phyloP scores from a whole-genome alignment of 1,284 basidiomycete species.

The Irpex rosettiformis region DNA sequence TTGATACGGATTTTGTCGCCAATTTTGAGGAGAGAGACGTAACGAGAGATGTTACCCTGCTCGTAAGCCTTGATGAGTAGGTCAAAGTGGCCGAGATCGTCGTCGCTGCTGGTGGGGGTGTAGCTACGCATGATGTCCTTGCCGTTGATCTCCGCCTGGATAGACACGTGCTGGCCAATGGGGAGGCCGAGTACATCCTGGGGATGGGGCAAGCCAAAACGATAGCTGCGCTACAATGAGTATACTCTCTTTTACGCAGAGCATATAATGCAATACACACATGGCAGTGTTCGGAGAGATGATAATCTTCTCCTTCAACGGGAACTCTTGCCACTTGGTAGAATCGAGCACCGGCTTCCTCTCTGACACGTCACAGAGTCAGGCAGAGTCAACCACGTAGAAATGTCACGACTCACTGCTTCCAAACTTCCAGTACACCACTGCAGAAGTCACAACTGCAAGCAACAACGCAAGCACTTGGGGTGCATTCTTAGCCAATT shows the following conservation, averaged over 20 bases:
- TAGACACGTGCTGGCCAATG: constrained; percentile 93
- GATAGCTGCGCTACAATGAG: constrained; percentile 62
- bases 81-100: constrained; percentile 92
- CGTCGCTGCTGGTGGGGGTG: constrained; percentile 92
- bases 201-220: constrained; percentile 76
- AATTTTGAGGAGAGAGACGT: constrained; percentile 77
- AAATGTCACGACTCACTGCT: constrained; percentile 25
- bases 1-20: constrained; percentile 88
- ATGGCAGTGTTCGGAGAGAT: constrained; percentile 96
- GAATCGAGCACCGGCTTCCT: constrained; percentile 71
- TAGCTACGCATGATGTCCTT: constrained; percentile 91
- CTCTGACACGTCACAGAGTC: constrained; percentile 32
- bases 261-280: constrained; percentile 41
- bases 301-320: constrained; percentile 76
- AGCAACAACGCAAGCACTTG: constrained; percentile 37
- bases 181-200: constrained; percentile 88
- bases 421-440: constrained; percentile 44
- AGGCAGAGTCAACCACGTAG: neutral
- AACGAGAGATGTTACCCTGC: constrained; percentile 92
- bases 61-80: constrained; percentile 97
- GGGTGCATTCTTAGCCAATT: constrained; percentile 20
- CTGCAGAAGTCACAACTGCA: constrained; percentile 31
- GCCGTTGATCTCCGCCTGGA: constrained; percentile 88
- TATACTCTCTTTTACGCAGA: neutral
- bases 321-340: constrained; percentile 78